Percentiles rank a stretch among this genome's conserved stretches.
These are phyloP conservation scores for Fusarium miscanthi DNA, from an alignment of 2,329 filamentous ascomycete species.

Conservation along the genomic window DNA sequence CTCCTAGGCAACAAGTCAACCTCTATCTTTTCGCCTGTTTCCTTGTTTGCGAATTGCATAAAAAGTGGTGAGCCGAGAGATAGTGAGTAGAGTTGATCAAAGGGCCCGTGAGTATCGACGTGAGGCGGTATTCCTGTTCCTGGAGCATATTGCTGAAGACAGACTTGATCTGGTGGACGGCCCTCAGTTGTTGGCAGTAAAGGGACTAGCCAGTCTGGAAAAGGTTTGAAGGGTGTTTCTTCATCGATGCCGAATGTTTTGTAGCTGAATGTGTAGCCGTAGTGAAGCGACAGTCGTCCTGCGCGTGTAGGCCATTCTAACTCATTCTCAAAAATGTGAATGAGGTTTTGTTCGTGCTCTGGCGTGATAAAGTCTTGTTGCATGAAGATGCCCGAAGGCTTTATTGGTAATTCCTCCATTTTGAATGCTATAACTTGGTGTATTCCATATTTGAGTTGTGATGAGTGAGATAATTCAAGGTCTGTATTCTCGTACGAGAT, in stretches of 20 bases:
- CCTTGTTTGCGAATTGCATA: conserved; percentile 57
- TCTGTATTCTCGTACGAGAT: neutral
- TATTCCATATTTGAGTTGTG: neutral
- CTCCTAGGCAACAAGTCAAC: conserved; percentile 61
- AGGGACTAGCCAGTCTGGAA: conserved; percentile 62
- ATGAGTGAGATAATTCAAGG: neutral
- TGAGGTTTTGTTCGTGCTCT: conserved; percentile 57
- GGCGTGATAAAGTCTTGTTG: conserved; percentile 59
- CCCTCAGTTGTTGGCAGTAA: conserved; percentile 58
- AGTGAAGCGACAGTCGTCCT: conserved; percentile 63
- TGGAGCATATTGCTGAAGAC: conserved; percentile 69
- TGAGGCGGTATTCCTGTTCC: conserved; percentile 70
- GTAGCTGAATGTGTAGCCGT: conserved; percentile 68
- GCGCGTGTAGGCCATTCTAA: conserved; percentile 59
- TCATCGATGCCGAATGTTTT: conserved; percentile 67
- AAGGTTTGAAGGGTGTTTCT: conserved; percentile 60
- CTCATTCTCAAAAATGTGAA: conserved; percentile 56
- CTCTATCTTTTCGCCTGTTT: conserved; percentile 49
- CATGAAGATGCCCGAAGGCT: conserved; percentile 55
- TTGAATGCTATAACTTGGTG: neutral
- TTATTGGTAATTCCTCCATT: conserved; percentile 44
- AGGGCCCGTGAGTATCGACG: conserved; percentile 65
- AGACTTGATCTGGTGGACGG: conserved; percentile 66
- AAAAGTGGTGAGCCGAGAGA: conserved; percentile 56
- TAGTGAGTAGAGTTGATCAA: conserved; percentile 58